Percentiles rank a stretch among this genome's conserved stretches.
phyloP scores from a whole-genome alignment of 2,329 filamentous ascomycete genomes.

The Blastomyces silverae region DNA sequence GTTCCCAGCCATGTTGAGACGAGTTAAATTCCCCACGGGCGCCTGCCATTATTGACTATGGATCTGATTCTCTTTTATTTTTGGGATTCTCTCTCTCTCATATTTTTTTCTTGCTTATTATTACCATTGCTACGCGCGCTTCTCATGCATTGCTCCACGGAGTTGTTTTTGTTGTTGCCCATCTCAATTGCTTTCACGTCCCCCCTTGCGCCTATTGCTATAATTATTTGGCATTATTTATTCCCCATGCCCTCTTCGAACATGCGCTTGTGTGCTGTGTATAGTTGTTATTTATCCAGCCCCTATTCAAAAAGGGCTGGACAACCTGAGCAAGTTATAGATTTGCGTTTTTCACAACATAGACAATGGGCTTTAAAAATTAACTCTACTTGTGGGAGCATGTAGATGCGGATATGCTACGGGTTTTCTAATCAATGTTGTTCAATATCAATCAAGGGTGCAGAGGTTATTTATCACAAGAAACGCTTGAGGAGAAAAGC shows the following conservation, averaged over 20 bases:
- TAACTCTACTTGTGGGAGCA: not conserved
- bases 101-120: not conserved
- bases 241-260: not conserved
- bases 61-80: not conserved
- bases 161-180: not conserved
- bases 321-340: not conserved
- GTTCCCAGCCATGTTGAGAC: not conserved
- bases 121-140: not conserved
- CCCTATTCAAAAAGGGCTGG: not conserved
- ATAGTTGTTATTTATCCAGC: not conserved
- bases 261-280: not conserved
- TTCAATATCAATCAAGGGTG: not conserved
- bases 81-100: not conserved
- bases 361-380: not conserved
- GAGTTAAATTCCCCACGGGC: not conserved
- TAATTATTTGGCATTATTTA: not conserved
- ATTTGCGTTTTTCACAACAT: not conserved
- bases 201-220: not conserved
- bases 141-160: not conserved
- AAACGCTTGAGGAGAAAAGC: not conserved
- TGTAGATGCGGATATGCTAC: not conserved
- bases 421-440: not conserved
- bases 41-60: not conserved
- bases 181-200: not conserved
- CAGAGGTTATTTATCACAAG: not conserved